Base-by-base conservation (phyloP, 1,139 yeast genomes). In the Geotrichum armillariae region DNA sequence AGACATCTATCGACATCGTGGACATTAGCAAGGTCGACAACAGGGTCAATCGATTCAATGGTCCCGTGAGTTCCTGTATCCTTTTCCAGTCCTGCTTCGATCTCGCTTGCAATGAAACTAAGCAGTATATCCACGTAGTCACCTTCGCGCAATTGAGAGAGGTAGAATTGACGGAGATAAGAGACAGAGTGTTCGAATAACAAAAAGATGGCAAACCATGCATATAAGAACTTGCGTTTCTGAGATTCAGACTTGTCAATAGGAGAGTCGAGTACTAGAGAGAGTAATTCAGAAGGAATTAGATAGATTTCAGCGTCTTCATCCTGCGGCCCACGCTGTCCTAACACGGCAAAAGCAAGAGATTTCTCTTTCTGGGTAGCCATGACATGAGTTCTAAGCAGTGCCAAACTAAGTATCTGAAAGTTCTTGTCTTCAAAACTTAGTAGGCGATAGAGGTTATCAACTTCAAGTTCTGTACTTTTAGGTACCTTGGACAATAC, bases 141-240 rank as follows among this genome's bases (percentile, higher is more conserved):
- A 3, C 69, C 68, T 2, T 74, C 73, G 52, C 74, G 75, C 50
- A 89, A 66, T 56, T 84, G 84, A 23, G 71, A 70, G 35, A 85
- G 75, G 60, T 85, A 85, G 42, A 76, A 73, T 42, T 78, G 76
- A 52, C 91, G 74, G 57, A 88, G 74, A 38, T 80, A 78, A 57
- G 80, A 63, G 6, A 94, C 80, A 5, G 86, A 78, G 53, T 82
- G 81, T 49, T 78, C 76, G 62, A 90, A 86, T 63, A 82, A 82
- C 27, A 70, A 71, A 57, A 86, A 75, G 0, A 86, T 66, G 50
- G 88, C 67, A 51, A 71, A 70, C 95, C 96, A 90, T 40, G 82
- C 72, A 82, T 89, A 82, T 41, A 87, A 61, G 61, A 79, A 86
- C 20, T 61, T 53, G 12, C 56, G 48, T 12, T 46, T 34, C 29